Conservation (phyloP, 805 yeast species). For the Metschnikowia gruessii region DNA sequence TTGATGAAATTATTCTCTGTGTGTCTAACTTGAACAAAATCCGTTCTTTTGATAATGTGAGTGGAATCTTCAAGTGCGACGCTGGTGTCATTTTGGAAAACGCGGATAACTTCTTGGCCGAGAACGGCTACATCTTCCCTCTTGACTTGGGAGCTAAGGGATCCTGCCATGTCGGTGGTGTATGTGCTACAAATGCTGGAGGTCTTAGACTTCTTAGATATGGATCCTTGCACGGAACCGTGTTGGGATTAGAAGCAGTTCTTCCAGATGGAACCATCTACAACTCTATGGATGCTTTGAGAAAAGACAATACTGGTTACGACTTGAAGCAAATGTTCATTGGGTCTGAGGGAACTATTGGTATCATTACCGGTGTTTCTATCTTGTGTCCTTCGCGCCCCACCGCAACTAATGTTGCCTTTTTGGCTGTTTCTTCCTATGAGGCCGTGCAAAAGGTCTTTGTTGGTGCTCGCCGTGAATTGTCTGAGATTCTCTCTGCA, state of each 20-base stretch:
- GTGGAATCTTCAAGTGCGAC: conserved; percentile 85
- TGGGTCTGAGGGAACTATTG: conserved; percentile 92
- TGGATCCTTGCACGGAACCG: conserved; percentile 91
- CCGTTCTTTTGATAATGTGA: conserved; percentile 73
- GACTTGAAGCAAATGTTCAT: conserved; percentile 90
- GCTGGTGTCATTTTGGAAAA: conserved; percentile 87
- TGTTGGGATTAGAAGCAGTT: conserved; percentile 89
- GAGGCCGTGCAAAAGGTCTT: conserved; percentile 84
- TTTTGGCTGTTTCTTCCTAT: conserved; percentile 75
- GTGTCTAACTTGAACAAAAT: conserved; percentile 70
- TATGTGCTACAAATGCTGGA: conserved; percentile 94
- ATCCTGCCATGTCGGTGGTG: conserved; percentile 94
- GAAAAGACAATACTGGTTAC: conserved; percentile 95
- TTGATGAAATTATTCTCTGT: conserved; percentile 82
- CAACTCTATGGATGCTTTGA: conserved; percentile 75
- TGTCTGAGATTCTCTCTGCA: conserved; percentile 84
- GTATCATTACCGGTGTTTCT: conserved; percentile 86
- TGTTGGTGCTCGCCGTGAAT: conserved; percentile 70
- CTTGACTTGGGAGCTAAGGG: conserved; percentile 96
- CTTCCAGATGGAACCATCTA: conserved; percentile 83
- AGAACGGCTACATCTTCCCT: conserved; percentile 87
- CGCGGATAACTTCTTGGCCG: conserved; percentile 76
- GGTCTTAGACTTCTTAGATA: conserved; percentile 84
- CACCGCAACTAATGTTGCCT: conserved; percentile 79
- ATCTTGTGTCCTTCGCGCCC: conserved; percentile 89